Evolutionary conservation across 2,329 filamentous ascomycete species (phyloP), one percentile per base, ranked within the genome.

Genomic region (Ophiosphaerella herpotricha): DNA sequence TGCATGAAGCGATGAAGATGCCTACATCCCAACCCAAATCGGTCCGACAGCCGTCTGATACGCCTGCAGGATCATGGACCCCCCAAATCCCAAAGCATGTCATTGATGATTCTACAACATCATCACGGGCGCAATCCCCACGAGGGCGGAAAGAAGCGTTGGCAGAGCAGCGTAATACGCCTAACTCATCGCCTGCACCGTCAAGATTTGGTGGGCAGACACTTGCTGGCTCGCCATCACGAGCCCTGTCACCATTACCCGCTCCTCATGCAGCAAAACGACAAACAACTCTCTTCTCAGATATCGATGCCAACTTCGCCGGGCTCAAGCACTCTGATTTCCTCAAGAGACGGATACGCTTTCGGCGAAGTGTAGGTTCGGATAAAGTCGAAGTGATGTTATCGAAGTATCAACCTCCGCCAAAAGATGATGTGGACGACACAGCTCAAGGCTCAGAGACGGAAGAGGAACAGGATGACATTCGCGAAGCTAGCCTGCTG

Each of bases 401-500:
- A 18, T 67, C 63, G 1, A 72, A 71, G 33, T 70, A 71, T 46
- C 64, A 69, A 39, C 69, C 68, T 32, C 69, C 69, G 6, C 67
- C 68, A 1, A 67, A 64, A 24, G 67, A 70, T 7, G 59, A 63
- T 23, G 39, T 39, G 18, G 50, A 47, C 14, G 55, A 57, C 38
- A 48, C 43, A n/a, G 51, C 53, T 9, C 57, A 39, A n/a, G 63
- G 58, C 16, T 54, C 48, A 36, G 57, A 60, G 23, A 32, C 48
- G 37, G 48, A 55, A 32, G 58, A 50, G 31, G 61, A 62, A 21
- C 50, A 55, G 11, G 66, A 72, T 8, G 61, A 67, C 43, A 56
- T 67, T n/a, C 66, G 64, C 46, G 72, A 76, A 44, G 77, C 76
- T 12, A 79, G 74, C 54, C 57, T 80, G 26, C 67, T 78, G 47